A percentile compares a stretch with the other conserved stretches of the same genome.
Evolutionary conservation across 768 basidiomycete genomes (phyloP).

Genomic region (Mycena chlorophos): DNA sequence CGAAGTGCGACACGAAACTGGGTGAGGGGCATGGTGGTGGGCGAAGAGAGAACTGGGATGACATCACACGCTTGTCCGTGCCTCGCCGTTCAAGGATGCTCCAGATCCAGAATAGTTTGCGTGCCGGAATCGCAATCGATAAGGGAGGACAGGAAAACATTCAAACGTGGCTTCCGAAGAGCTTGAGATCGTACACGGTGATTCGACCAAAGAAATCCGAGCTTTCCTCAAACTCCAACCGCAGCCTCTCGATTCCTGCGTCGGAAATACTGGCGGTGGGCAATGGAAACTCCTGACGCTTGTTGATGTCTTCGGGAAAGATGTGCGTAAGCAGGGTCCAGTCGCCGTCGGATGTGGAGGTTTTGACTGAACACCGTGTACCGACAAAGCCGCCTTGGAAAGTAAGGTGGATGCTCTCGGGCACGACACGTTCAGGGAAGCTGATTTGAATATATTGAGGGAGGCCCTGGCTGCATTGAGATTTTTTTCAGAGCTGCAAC

Average conservation of each 20-base stretch:
- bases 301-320: conserved; percentile 81
- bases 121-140: background rate
- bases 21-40: conserved; percentile 7
- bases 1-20: conserved; percentile 51
- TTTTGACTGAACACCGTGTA: conserved; percentile 55
- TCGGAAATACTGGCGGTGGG: conserved; percentile 20
- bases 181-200: conserved; percentile 64
- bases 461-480: conserved; percentile 52
- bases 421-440: conserved; percentile 56
- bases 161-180: conserved; percentile 33
- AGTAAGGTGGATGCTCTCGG: conserved; percentile 57
- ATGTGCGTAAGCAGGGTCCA: conserved; percentile 58
- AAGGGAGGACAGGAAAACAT: no score
- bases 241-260: conserved; percentile 47
- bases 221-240: conserved; percentile 74
- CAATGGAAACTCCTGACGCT: conserved; percentile 63
- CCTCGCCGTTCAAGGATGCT: background rate
- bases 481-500: background rate
- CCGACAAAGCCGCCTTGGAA: conserved; percentile 90
- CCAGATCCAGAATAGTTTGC: background rate
- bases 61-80: background rate
- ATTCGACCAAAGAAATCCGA: conserved; percentile 86
- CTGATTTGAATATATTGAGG: conserved; percentile 73
- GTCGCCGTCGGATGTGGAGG: conserved; percentile 30
- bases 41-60: background rate